Percentiles rank a stretch among this genome's conserved stretches.
Evolutionary conservation across 192 early-diverging fungal species (phyloP).

Genomic region (Pilobolus umbonatus): DNA sequence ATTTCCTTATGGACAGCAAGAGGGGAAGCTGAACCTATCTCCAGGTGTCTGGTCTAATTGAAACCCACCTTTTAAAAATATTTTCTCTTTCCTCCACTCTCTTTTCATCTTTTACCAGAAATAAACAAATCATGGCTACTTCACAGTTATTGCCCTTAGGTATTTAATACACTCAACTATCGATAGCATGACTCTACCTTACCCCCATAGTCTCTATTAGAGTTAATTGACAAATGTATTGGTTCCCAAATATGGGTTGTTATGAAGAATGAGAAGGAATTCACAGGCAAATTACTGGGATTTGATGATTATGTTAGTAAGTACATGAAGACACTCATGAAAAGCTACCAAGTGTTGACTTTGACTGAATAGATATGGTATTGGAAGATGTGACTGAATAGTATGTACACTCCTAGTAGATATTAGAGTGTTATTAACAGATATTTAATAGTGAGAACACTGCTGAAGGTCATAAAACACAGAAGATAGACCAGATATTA

Average conservation of each 20-base stretch:
- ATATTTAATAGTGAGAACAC: slow-evolving; percentile 62
- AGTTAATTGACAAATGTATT: slow-evolving; percentile 97
- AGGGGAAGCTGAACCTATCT: slow-evolving; percentile 14
- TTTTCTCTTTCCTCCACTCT: too few relatives aligned
- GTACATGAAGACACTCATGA: neutral
- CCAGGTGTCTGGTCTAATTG: slow-evolving; percentile 16
- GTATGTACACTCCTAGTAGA: slow-evolving; percentile 41
- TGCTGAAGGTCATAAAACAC: slow-evolving; percentile 65
- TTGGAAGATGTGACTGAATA: slow-evolving; percentile 95
- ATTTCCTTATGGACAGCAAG: slow-evolving; percentile 53
- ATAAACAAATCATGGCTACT: slow-evolving; percentile 11
- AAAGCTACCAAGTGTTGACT: neutral
- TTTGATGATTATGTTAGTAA: slow-evolving; percentile 97
- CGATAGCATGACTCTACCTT: neutral
- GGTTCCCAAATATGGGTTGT: slow-evolving; percentile 96
- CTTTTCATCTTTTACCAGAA: neutral
- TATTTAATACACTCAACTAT: neutral
- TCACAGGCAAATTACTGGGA: slow-evolving; percentile 90
- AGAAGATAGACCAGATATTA: slow-evolving; percentile 83
- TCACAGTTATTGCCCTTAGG: slow-evolving; percentile 34
- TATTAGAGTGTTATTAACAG: slow-evolving; percentile 1
- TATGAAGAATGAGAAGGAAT: slow-evolving; percentile 97
- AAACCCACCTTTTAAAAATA: too few relatives aligned
- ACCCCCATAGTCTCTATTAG: slow-evolving; percentile 39
- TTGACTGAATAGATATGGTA: slow-evolving; percentile 79